Conservation (phyloP, 768 basidiomycete species). For the Boletus reticulatus region DNA sequence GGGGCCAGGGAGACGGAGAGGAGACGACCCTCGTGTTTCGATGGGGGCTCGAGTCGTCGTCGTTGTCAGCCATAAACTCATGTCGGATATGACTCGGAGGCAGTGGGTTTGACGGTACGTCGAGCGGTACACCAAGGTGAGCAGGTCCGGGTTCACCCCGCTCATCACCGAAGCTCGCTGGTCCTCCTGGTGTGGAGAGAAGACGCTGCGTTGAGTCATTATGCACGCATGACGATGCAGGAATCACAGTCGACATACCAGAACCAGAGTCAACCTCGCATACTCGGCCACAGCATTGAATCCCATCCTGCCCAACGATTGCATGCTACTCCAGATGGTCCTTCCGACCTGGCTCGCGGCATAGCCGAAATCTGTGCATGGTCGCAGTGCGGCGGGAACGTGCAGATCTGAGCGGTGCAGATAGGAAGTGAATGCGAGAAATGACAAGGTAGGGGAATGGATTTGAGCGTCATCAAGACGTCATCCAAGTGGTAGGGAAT, state of each 20-base stretch:
- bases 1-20: slow-evolving; percentile 14
- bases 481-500: slow-evolving; percentile 9
- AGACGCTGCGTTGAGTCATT: slow-evolving; percentile 13
- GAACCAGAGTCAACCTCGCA: slow-evolving; percentile 38
- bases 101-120: no score
- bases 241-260: slow-evolving; percentile 1
- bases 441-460: slow-evolving; percentile 59
- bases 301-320: slow-evolving; percentile 60
- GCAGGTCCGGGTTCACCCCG: slow-evolving; percentile 11
- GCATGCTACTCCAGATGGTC: slow-evolving; percentile 61
- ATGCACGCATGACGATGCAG: slow-evolving; percentile 3
- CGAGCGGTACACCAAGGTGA: no score
- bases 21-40: slow-evolving; percentile 28
- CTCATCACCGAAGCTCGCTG: slow-evolving; percentile 23
- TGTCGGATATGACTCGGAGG: background rate
- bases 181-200: slow-evolving; percentile 20
- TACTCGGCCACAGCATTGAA: slow-evolving; percentile 44
- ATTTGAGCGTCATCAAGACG: slow-evolving; percentile 40
- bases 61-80: slow-evolving; percentile 11
- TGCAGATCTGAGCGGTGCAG: slow-evolving; percentile 28
- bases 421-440: slow-evolving; percentile 58
- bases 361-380: slow-evolving; percentile 42
- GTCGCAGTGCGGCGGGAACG: slow-evolving; percentile 15
- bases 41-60: slow-evolving; percentile 21
- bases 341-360: slow-evolving; percentile 61